A percentile compares a stretch with the other conserved stretches of the same genome.
Evolutionary conservation across 2,329 filamentous ascomycete species (phyloP).

Genomic region (Botryosphaeria dothidea): DNA sequence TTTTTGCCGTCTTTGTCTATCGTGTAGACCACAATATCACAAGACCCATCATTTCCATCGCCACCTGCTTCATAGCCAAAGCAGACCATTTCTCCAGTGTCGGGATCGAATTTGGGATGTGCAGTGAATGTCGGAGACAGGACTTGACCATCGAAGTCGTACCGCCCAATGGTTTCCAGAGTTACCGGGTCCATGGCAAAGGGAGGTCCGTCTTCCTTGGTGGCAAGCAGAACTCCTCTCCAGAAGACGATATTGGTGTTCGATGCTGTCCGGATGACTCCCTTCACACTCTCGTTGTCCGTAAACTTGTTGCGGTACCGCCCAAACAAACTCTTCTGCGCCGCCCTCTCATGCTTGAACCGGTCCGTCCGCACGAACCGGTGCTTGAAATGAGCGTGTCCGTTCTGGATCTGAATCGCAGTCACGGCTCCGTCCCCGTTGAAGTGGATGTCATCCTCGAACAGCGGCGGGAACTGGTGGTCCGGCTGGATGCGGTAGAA

Average conservation of each 20-base stretch:
- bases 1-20: slow-evolving; percentile 40
- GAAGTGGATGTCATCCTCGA: slow-evolving; percentile 56
- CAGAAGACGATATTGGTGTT: slow-evolving; percentile 65
- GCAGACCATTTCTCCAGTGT: slow-evolving; percentile 43
- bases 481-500: slow-evolving; percentile 48
- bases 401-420: slow-evolving; percentile 44
- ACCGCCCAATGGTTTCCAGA: slow-evolving; percentile 41
- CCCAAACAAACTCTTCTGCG: slow-evolving; percentile 50
- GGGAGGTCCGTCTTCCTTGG: slow-evolving; percentile 49
- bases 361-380: slow-evolving; percentile 46
- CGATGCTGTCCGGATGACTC: slow-evolving; percentile 57
- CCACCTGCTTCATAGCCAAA: slow-evolving; percentile 46
- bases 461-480: slow-evolving; percentile 55
- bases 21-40: slow-evolving; percentile 43
- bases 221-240: slow-evolving; percentile 56
- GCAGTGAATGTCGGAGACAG: slow-evolving; percentile 44
- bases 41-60: slow-evolving; percentile 33
- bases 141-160: slow-evolving; percentile 44
- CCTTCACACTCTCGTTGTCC: slow-evolving; percentile 56
- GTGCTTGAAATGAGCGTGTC: slow-evolving; percentile 45
- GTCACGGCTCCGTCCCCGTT: slow-evolving; percentile 48
- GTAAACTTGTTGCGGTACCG: slow-evolving; percentile 60
- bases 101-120: slow-evolving; percentile 48
- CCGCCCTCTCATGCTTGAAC: slow-evolving; percentile 41
- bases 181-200: slow-evolving; percentile 44